A percentile compares a stretch with the other conserved stretches of the same genome.
Evolutionary conservation across 805 yeast species (phyloP).

Genomic region (Kluyveromyces lactis): DNA sequence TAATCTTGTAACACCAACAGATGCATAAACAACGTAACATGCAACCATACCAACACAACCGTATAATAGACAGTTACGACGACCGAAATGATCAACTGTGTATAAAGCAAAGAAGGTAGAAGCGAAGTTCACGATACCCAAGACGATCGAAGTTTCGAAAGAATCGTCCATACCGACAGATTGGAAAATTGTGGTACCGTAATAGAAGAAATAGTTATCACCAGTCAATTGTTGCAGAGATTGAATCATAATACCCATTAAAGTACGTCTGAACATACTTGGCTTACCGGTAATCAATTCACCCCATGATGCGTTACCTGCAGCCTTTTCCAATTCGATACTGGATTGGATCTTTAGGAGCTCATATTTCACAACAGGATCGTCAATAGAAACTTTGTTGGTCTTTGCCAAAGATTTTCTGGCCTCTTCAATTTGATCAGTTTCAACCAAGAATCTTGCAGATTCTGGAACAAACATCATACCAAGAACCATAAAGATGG

Average conservation of each 20-base stretch:
- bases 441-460: constrained; percentile 56
- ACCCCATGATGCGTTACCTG: constrained; percentile 58
- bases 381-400: constrained; percentile 47
- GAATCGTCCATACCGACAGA: constrained; percentile 54
- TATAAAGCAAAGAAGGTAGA: constrained; percentile 46
- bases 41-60: constrained; percentile 42
- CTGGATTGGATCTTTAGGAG: constrained; percentile 50
- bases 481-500: constrained; percentile 29
- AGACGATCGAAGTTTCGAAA: constrained; percentile 47
- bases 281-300: constrained; percentile 64
- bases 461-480: constrained; percentile 62
- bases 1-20: constrained; percentile 46
- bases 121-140: constrained; percentile 51
- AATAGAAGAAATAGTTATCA: constrained; percentile 58
- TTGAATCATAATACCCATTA: constrained; percentile 49
- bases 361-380: constrained; percentile 48
- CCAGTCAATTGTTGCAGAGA: constrained; percentile 63
- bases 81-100: constrained; percentile 46
- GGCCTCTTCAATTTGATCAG: constrained; percentile 51
- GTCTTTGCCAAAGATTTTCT: constrained; percentile 48
- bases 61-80: constrained; percentile 37
- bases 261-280: constrained; percentile 40
- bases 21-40: constrained; percentile 41
- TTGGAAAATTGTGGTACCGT: constrained; percentile 53
- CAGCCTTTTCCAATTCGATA: constrained; percentile 49